A percentile compares a stretch with the other conserved stretches of the same genome.
These are phyloP conservation scores for Quercus tomentella DNA, from an alignment of 331 rosid genomes.

Conservation along the genomic window DNA sequence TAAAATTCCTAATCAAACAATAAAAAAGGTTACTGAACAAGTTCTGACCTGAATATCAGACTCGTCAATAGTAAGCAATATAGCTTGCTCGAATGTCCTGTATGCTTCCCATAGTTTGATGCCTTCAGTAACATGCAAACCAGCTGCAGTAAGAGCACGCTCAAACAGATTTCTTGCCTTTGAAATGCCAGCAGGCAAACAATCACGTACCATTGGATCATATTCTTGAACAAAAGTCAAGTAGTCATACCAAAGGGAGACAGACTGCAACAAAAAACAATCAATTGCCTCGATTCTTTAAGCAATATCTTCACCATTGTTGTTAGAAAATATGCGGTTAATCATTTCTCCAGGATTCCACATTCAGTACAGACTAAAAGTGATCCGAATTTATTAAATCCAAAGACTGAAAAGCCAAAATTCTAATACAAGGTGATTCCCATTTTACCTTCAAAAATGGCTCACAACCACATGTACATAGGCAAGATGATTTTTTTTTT, in stretches of 20 bases:
- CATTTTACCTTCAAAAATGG: background rate
- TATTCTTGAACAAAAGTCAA: slow-evolving; percentile 55
- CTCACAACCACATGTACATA: background rate
- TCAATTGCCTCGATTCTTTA: slow-evolving; percentile 12
- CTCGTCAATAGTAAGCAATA: slow-evolving; percentile 45
- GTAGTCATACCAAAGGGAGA: slow-evolving; percentile 78
- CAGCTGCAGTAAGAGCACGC: slow-evolving; percentile 78
- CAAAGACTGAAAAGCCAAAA: background rate
- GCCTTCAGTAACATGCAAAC: slow-evolving; percentile 83
- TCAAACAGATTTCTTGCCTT: slow-evolving; percentile 81
- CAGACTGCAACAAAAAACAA: slow-evolving; percentile 57
- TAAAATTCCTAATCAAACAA: background rate
- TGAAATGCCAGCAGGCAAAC: slow-evolving; percentile 56
- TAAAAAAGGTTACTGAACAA: slow-evolving; percentile 1
- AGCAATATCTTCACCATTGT: slow-evolving; percentile 4
- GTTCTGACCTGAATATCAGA: slow-evolving; percentile 59
- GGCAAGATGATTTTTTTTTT: background rate
- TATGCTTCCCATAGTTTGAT: slow-evolving; percentile 78
- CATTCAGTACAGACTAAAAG: background rate
- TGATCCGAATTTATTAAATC: background rate
- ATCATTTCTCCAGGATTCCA: background rate
- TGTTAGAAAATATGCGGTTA: background rate
- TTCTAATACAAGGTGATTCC: background rate
- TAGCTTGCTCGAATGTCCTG: slow-evolving; percentile 68
- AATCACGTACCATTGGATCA: slow-evolving; percentile 50